Evolutionary conservation across 148 eudicot species (phyloP).

Genomic region (Spergularia marina): DNA sequence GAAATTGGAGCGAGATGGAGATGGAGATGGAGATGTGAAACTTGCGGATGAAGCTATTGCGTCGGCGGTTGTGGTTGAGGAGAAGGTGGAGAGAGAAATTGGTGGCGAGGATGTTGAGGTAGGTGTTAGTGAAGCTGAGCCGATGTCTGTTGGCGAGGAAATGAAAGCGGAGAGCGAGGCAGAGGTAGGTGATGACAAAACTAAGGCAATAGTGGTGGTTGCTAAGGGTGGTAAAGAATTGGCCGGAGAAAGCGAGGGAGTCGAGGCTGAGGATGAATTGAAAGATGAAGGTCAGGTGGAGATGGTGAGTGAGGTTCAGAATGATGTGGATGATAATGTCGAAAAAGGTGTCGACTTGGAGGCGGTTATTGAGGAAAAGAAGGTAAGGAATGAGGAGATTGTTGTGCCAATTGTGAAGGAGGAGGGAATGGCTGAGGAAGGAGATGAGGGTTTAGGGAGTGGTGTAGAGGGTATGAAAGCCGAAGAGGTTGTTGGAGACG

Average conservation of each 20-base stretch:
- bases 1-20: constrained; percentile 8
- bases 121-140: no score
- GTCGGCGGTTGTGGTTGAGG: constrained; percentile 7
- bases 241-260: neutral
- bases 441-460: neutral
- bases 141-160: neutral
- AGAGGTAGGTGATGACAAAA: neutral
- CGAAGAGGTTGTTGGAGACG: constrained; percentile 14
- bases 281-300: neutral
- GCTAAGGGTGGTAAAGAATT: neutral
- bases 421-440: neutral
- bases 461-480: neutral
- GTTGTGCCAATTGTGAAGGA: neutral
- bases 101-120: neutral
- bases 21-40: neutral
- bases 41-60: neutral
- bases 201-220: neutral
- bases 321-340: no score
- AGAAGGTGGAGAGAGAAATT: neutral
- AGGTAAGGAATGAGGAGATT: constrained; percentile 7
- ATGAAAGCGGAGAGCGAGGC: neutral
- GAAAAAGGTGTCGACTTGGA: no score
- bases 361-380: neutral
- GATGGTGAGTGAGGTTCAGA: no score
- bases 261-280: neutral